Base-by-base conservation (phyloP, 2,329 filamentous ascomycete species). In the Fusarium nygamai region DNA sequence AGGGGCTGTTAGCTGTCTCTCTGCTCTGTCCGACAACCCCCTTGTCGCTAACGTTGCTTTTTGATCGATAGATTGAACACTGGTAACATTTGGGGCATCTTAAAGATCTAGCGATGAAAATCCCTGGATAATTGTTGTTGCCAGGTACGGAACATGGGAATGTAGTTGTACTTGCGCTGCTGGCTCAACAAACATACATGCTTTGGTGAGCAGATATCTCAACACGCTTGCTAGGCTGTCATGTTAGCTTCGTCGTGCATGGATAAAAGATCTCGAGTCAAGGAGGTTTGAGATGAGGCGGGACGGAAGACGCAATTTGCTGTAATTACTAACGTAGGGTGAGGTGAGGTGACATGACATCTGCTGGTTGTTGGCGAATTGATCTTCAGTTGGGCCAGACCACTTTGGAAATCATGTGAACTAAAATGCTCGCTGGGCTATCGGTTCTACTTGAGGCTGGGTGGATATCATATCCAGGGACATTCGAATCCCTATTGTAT, bases 331-430 rank as follows among this genome's bases (percentile, higher is more conserved):
- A n/a, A 41, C 59, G 44, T 64, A 44, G 68, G 64, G 67, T 67
- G 67, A 77, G 65, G 69, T 69, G 71, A 77, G 8, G 65, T 76
- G 73, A 77, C 31, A 62, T 77, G 71, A 74, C 41, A 63, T 61
- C 56, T 67, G 48, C 56, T 60, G 56, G 63, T 53, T 59, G 50
- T 75, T 75, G 69, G 65, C 62, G 56, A 63, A 67, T 66, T 64
- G 59, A 57, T 61, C 41, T 64, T 50, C 51, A 58, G 67, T 70
- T 63, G 75, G 64, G 59, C 71, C 71, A 73, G 50, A 38, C 50
- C 64, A 61, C 69, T 41, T 66, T 69, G 39, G 57, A 54, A 61
- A 72, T 67, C 67, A 72, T 75, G 64, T 71, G 67, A 65, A 72
- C 48, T 22, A n/a, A 59, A 60, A 50, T 58, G 48, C 38, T 63